Evolutionary conservation across 345 rosid species (phyloP), one percentile per base, ranked within the genome.

Genomic region (Zanthoxylum bungeanum): DNA sequence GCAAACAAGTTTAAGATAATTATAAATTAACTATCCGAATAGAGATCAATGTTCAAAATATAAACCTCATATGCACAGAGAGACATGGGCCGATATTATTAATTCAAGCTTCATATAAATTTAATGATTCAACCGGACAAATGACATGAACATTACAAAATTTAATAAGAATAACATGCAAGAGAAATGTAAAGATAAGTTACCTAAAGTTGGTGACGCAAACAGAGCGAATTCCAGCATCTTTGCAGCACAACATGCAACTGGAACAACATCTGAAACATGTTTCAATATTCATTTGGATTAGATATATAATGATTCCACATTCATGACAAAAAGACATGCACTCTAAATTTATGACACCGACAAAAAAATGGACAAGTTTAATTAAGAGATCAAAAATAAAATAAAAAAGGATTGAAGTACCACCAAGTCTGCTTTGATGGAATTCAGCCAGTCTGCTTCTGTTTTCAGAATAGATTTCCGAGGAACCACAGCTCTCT

Each of bases 151-250:
- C 27, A 47, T 33, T 50, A 42, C n/a, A n/a, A 40, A 30, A 39
- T 39, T 28, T 9, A 14, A 39, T 17, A 30, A 11, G 39, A 68
- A 30, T 22, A 4, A 3, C 19, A 11, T 7, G 19, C 30, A 69
- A 71, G 42, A 69, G 53, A 67, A 19, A 72, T 19, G 3, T 10
- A 21, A n/a, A 71, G 40, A 66, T 49, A 66, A 56, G 47, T 77
- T 73, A 92, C 99, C 99, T 95, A 81, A 95, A 95, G 85, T 95
- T 95, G 77, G 99, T 89, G 73, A 92, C 96, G 78, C 99, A 95
- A 56, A 89, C 96, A 62, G 98, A 91, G 62, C 97, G 97, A 78
- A 92, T 89, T 70, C 99, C 99, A 75, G 99, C 99, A 85, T 95
- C 96, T 98, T 97, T 10, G 99, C 99, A 10, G 99, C 97, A 72